Evolutionary conservation across 371 early-diverging fungal species (phyloP), one percentile per base, ranked within the genome.

Genomic region (Apophysomyces trapeziformis): DNA sequence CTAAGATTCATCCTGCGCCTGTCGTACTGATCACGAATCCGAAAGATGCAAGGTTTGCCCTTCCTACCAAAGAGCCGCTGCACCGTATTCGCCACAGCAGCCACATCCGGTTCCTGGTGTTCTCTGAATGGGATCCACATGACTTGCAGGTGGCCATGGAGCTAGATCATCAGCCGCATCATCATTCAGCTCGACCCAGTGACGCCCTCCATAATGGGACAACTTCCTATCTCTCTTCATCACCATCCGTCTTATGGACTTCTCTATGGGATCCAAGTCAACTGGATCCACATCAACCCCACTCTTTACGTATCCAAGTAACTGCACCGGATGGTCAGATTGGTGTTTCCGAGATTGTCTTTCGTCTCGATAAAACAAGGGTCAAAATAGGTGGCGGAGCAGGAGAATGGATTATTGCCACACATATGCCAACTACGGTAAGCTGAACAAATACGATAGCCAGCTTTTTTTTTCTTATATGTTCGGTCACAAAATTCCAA

Each of bases 21-120:
- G 76, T 94, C 5, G 80, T 96, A 8, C 76, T 96, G 21, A 85
- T 95, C 16, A 95, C 96, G 0, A 94, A 95, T 67, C 96, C 96
- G 14, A 93, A 95, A 68, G 95, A 96, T 68, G 87, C 90, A 0
- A 81, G 91, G 26, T 95, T 84, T 68, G 68, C 89, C 37, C 75
- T 94, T 38, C 89, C 88, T 6, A 64, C 72, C 16, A 90, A 89
- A 57, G 96, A 96, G 70, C 94, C 95, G 0, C 69, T 88, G 18
- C 60, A 79, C 50, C 73, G 85, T 36, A 90, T 93, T 45, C 74
- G 66, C 3, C 45, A 68, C 5, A 91, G 92, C 65, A 84, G 78
- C 16, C 88, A 90, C 62, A 92, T 96, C 58, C 90, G 96, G 16
- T 82, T 89, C 45, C 78, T 96, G 21, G 84, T 91, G 0, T 92